phyloP scores from a whole-genome alignment of 1,139 yeast species.

The Suhomyces maxii region DNA sequence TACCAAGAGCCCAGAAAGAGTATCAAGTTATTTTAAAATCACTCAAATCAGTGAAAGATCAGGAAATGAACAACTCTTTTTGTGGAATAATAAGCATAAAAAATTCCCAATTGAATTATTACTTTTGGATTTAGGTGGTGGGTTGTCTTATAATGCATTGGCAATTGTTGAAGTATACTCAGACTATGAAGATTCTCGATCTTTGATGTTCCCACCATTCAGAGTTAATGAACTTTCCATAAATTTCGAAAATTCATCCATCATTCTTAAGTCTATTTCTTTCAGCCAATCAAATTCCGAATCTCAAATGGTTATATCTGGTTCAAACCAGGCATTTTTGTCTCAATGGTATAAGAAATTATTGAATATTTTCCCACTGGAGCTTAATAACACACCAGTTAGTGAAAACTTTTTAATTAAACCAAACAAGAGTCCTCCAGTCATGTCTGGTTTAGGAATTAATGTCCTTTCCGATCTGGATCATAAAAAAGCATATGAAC shows the following conservation, averaged over 20 bases:
- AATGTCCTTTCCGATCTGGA: slow-evolving; percentile 27
- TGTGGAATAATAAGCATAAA: slow-evolving; percentile 14
- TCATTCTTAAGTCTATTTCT: slow-evolving; percentile 29
- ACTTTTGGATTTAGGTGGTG: slow-evolving; percentile 28
- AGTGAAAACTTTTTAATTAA: slow-evolving; percentile 25
- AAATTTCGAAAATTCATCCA: slow-evolving; percentile 19
- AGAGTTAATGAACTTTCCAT: slow-evolving; percentile 27
- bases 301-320: slow-evolving; percentile 11
- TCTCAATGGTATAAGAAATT: slow-evolving; percentile 31
- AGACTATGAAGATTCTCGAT: slow-evolving; percentile 18
- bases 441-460: slow-evolving; percentile 39
- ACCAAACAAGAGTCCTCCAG: slow-evolving; percentile 18
- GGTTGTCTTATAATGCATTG: slow-evolving; percentile 33
- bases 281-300: slow-evolving; percentile 16
- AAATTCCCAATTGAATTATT: slow-evolving; percentile 28
- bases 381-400: slow-evolving; percentile 25
- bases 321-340: slow-evolving; percentile 22
- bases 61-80: slow-evolving; percentile 21
- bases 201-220: slow-evolving; percentile 47
- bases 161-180: slow-evolving; percentile 31
- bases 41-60: slow-evolving; percentile 40
- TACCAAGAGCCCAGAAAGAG: slow-evolving; percentile 19
- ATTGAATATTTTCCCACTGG: slow-evolving; percentile 33
- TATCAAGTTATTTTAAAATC: slow-evolving; percentile 42
- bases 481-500: slow-evolving; percentile 7